Percentiles rank a stretch among this genome's conserved stretches.
These are phyloP conservation scores for Solanum hybrid DNA, from an alignment of 305 asterid genomes.

Conservation along the genomic window DNA sequence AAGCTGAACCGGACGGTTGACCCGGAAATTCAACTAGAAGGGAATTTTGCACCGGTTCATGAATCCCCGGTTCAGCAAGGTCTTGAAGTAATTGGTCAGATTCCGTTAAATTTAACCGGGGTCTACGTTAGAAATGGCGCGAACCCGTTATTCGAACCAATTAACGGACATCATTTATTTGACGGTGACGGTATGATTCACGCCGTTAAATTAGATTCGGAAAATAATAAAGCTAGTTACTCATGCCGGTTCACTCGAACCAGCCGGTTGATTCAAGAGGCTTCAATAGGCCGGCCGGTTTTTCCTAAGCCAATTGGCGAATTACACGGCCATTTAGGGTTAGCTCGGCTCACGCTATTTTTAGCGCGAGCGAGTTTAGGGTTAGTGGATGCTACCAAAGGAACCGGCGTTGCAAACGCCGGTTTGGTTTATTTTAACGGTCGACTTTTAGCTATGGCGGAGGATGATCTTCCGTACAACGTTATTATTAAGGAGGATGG, in stretches of 20 bases:
- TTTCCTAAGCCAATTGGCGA: conserved; percentile 57
- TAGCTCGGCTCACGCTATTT: conserved; percentile 44
- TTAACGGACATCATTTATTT: conserved; percentile 51
- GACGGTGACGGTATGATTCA: conserved; percentile 73
- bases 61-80: conserved; percentile 49
- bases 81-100: conserved; percentile 36
- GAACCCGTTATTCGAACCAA: conserved; percentile 35
- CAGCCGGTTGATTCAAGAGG: conserved; percentile 34
- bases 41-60: conserved; percentile 46
- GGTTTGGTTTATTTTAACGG: conserved; percentile 42
- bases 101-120: conserved; percentile 28
- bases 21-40: conserved; percentile 46
- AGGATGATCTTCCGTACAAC: conserved; percentile 50
- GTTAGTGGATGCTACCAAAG: conserved; percentile 13
- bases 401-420: conserved; percentile 43
- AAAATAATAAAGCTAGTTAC: conserved; percentile 31
- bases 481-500: conserved; percentile 26
- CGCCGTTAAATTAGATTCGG: conserved; percentile 22
- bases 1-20: conserved; percentile 33
- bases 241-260: conserved; percentile 48
- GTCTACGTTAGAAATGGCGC: conserved; percentile 60
- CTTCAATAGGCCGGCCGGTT: conserved; percentile 32
- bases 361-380: conserved; percentile 25
- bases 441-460: conserved; percentile 46
- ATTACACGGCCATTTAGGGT: conserved; percentile 46